phyloP scores from a whole-genome alignment of 805 yeast genomes.

The Candida krabiensis region DNA sequence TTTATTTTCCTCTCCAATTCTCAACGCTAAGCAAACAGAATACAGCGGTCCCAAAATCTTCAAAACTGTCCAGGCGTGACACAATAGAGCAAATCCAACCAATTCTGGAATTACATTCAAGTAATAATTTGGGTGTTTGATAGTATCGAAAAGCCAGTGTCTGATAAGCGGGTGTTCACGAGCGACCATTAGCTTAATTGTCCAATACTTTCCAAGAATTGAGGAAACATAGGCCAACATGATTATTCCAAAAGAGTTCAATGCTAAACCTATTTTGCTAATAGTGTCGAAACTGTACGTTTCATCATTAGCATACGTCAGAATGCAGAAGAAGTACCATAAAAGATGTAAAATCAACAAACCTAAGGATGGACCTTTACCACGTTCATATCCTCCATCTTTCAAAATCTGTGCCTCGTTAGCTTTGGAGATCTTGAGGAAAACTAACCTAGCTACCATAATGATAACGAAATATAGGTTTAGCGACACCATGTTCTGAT shows the following conservation, averaged over 20 bases:
- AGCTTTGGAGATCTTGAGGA: conserved; percentile 7
- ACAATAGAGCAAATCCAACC: conserved; percentile 9
- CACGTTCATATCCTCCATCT: conserved; percentile 16
- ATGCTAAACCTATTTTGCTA: conserved; percentile 2
- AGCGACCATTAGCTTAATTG: conserved; percentile 17
- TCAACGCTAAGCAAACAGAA: conserved; percentile 4
- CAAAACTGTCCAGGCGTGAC: conserved; percentile 12
- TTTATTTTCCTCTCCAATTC: conserved; percentile 15
- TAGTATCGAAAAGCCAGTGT: conserved; percentile 12
- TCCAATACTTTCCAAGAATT: conserved; percentile 15
- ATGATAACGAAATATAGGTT: conserved; percentile 4
- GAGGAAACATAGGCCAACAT: conserved; percentile 9
- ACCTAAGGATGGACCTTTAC: conserved; percentile 5
- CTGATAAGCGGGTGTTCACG: conserved; percentile 15
- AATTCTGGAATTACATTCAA: conserved; percentile 16
- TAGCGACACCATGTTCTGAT: background rate
- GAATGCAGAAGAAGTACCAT: conserved; percentile 9
- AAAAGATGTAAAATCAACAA: conserved; percentile 7
- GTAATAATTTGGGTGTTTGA: conserved; percentile 17
- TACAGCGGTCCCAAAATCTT: conserved; percentile 11
- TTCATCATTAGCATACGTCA: background rate
- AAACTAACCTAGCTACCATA: conserved; percentile 3
- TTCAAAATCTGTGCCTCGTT: conserved; percentile 9
- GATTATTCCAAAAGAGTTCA: conserved; percentile 11
- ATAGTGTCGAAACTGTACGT: conserved; percentile 4